Evolutionary conservation across 768 basidiomycete genomes (phyloP), one percentile per base, ranked within the genome.

Genomic region (Filobasidium wieringae): DNA sequence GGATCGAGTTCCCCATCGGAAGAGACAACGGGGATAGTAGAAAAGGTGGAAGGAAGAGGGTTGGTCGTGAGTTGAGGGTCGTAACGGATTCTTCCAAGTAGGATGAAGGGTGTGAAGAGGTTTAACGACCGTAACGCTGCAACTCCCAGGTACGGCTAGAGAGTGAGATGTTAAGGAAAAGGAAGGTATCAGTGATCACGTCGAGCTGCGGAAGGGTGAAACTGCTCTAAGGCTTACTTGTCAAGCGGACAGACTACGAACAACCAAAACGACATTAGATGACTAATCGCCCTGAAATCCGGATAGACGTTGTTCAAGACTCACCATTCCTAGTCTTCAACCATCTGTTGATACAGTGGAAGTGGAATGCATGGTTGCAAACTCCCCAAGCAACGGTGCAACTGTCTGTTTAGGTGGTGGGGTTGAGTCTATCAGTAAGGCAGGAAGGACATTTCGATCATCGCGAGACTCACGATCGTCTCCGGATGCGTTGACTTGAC

Each of bases 361-460:
- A 99, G 77, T 99, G 93, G 80, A 99, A 99, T 4, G 93, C 93
- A 72, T 99, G 93, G 73, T 99, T 99, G 75, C 95, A 99, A 50
- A 93, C 91, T 50, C 95, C 95, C 95, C 95, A 99, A 1, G 93
- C 93, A 2, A 92, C 92, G 57, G 93, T 96, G 69, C 70, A 72
- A 19, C 64, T 68, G 63, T 26, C 22, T 47, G 37, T 40, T 40
- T 40, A 11, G 17, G 17, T 40, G 17, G 22, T 11, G 37, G 37
- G 37, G 15, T n/a, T n/a, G n/a, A n/a, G n/a, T n/a, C n/a, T n/a
- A 47, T 4, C 1, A 22, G 31, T 14, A 3, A 4, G 7, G 19
- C 11, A 22, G 14, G 29, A 19, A 24, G 8, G 2, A 7, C 90
- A 92, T 71, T 93, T 3, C 5, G 24, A 15, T 15, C 17, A 29